Evolutionary conservation across 139 green algal genomes (phyloP), one percentile per base, ranked within the genome.

Genomic region (Dunaliella sp.): DNA sequence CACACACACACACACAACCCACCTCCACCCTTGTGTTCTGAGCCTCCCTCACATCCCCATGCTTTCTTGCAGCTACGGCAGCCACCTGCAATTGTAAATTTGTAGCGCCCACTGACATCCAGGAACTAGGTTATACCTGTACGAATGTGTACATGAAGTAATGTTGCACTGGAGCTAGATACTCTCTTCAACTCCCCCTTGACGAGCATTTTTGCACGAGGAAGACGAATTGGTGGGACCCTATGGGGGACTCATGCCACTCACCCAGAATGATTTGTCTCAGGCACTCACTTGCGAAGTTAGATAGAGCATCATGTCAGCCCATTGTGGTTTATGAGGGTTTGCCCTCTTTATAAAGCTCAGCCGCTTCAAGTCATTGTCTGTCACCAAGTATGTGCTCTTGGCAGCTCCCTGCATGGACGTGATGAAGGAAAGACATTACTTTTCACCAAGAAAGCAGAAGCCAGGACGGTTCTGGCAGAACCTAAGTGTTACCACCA

Each of bases 231-330:
- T 65, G 16, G 7, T 26, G 16, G 48, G 48, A 65, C 48, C 16
- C 48, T 65, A 65, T 7, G 7, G 48, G 48, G 7, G 48, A 65
- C 35, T 58, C 78, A 83, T 33, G 30, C 82, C 24, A 3, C 33
- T 83, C n/a, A 57, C 26, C 26, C 35, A 2, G 81, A 33, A n/a
- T n/a, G n/a, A n/a, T n/a, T n/a, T n/a, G n/a, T n/a, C n/a, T n/a
- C n/a, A 26, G 58, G 7, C 36, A 30, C 85, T 25, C 65, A 93
- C 92, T 89, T 96, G 94, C n/a, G 37, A 87, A 36, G 90, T 36
- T 21, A 96, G 81, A 85, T 94, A 96, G 35, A 96, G 84, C 73
- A 91, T 88, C 94, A 96, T 96, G 25, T 88, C 80, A 30, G 82
- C 85, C 91, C 92, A 96, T 28, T 91, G 77, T 65, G 94, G 95